phyloP scores from a whole-genome alignment of 192 early-diverging fungal species.

The Anaeromyces robustus region DNA sequence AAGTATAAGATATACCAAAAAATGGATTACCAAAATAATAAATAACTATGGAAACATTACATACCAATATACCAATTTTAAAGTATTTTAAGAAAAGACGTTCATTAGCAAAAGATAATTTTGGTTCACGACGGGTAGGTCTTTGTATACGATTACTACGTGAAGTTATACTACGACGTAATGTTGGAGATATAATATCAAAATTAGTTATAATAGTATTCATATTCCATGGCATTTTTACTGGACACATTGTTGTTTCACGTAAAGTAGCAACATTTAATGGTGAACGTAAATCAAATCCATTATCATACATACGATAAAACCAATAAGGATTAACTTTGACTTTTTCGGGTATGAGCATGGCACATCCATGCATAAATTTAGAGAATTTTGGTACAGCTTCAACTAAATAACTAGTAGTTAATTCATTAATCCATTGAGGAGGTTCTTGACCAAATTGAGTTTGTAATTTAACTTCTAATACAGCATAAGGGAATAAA shows the following conservation, averaged over 20 bases:
- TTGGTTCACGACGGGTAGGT: conserved; percentile 34
- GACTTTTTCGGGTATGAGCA: conserved; percentile 20
- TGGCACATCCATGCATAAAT: conserved; percentile 88
- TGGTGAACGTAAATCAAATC: background rate
- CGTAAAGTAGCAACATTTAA: background rate
- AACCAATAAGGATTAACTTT: background rate
- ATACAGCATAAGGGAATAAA: conserved; percentile 85
- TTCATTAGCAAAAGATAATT: conserved; percentile 79
- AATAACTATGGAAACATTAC: background rate
- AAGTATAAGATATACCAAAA: background rate
- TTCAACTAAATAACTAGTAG: conserved; percentile 60
- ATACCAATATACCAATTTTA: background rate
- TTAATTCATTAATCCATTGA: conserved; percentile 82
- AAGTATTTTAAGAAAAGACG: conserved; percentile 46
- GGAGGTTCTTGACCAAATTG: conserved; percentile 79
- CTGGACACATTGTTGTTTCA: background rate
- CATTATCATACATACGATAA: background rate
- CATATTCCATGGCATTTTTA: background rate
- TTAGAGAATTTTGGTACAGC: conserved; percentile 83
- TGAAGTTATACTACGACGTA: background rate
- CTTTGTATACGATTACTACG: background rate
- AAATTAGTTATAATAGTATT: background rate
- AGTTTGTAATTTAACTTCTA: conserved; percentile 96
- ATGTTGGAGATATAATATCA: background rate
- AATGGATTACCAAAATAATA: background rate